Conservation (phyloP, 306 rosid genomes). For the Castanea mollissima region DNA sequence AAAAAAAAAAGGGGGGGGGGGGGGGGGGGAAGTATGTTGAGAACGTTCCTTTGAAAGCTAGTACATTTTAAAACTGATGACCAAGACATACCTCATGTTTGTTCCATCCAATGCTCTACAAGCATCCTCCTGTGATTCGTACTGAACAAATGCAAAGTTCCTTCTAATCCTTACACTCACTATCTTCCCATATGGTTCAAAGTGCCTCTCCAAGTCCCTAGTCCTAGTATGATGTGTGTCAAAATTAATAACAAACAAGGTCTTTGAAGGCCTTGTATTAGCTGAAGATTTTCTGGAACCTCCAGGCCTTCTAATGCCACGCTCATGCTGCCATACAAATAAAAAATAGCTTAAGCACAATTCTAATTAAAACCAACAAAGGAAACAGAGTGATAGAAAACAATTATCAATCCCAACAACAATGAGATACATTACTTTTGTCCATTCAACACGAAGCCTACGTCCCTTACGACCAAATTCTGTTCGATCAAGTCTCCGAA, state of each 20-base stretch:
- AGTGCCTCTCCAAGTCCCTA: constrained; percentile 96
- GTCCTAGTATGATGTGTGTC: constrained; percentile 90
- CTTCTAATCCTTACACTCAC: constrained; percentile 86
- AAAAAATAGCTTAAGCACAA: neutral
- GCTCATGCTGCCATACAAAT: constrained; percentile 65
- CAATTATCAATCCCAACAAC: neutral
- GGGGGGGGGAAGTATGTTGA: too few species aligned
- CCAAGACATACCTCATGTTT: constrained; percentile 67
- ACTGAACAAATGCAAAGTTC: constrained; percentile 95
- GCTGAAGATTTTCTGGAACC: constrained; percentile 72
- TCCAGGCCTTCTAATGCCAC: constrained; percentile 84
- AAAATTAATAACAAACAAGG: constrained; percentile 91
- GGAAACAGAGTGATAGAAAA: neutral
- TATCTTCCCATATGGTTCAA: constrained; percentile 93
- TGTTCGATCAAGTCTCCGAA: constrained; percentile 73
- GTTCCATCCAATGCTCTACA: constrained; percentile 86
- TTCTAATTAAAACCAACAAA: constrained; percentile 8
- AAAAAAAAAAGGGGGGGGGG: too few species aligned
- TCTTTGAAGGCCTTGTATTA: constrained; percentile 78
- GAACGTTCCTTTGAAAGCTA: neutral
- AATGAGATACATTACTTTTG: constrained; percentile 52
- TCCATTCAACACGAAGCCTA: constrained; percentile 98
- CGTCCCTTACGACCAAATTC: constrained; percentile 96
- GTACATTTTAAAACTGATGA: neutral
- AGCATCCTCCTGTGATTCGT: constrained; percentile 93